Conservation (phyloP, 352 stramenopile genomes). For the Globisporangium apiculatum region DNA sequence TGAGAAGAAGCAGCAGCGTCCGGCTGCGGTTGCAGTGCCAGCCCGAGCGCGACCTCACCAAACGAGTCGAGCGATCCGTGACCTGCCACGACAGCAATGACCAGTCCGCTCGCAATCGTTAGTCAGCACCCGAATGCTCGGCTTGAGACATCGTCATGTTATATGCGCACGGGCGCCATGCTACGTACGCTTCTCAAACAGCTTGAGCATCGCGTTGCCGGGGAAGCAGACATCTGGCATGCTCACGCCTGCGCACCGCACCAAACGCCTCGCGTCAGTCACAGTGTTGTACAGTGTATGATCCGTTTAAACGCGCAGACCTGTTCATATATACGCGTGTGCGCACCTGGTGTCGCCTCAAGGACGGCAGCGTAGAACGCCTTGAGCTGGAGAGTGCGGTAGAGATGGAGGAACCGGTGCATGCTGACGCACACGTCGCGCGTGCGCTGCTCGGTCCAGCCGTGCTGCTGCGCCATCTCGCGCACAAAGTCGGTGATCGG, state of each 20-base stretch:
- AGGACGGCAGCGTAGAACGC: constrained; percentile 29
- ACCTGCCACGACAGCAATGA: constrained; percentile 14
- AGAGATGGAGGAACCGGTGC: constrained; percentile 31
- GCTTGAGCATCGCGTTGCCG: constrained; percentile 28
- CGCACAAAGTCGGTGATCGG: constrained; percentile 26
- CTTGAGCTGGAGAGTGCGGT: constrained; percentile 30
- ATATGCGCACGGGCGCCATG: background rate
- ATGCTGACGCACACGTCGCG: constrained; percentile 28
- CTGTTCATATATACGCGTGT: no score
- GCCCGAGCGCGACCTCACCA: constrained; percentile 20
- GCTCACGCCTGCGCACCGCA: constrained; percentile 18
- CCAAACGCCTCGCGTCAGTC: constrained; percentile 6
- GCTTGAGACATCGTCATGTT: background rate
- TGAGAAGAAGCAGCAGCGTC: background rate
- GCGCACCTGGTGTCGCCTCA: constrained; percentile 28
- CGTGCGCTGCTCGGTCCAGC: constrained; percentile 27
- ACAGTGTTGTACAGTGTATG: background rate
- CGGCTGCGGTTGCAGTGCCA: background rate
- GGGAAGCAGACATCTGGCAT: constrained; percentile 24
- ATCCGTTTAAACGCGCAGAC: background rate
- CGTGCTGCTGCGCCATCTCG: constrained; percentile 24
- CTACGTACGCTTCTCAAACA: constrained; percentile 36
- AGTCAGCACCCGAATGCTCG: no score
- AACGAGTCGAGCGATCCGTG: constrained; percentile 31
- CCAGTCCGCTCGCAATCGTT: background rate